Base-by-base conservation (phyloP, 306 rosid species). In the Sicyos edulis region DNA sequence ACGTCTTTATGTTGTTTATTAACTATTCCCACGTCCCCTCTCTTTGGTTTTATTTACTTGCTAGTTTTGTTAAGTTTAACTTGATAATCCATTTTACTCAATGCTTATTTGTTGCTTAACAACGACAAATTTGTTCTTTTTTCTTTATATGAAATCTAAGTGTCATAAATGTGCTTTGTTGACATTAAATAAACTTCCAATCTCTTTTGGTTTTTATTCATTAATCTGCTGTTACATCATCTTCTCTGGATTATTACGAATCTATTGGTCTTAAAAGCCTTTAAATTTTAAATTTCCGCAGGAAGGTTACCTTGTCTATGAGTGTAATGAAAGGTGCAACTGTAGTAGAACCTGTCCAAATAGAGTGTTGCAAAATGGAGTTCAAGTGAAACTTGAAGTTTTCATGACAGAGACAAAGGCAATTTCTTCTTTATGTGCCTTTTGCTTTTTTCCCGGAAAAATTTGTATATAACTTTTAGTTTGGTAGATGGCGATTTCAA, bases 261-360 rank as follows among this genome's bases (percentile, higher is more conserved):
- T 0, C 24, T 64, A 10, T 40, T 17, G 16, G 52, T 42, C 52
- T 64, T 42, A 17, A n/a, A 17, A 24, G 20, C 40, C 52, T 8
- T 42, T 42, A 42, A 8, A 42, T 8, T 42, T 42, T 42, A 42
- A 42, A 42, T 42, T 45, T 68, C 72, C 22, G 84, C 96, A 91
- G 97, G 99, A 91, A 83, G 99, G 99, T 61, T 95, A 95, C 88
- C 95, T 95, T 54, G 95, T 91, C 76, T 95, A 89, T 61, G 99
- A 95, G 80, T 95, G 99, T 83, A 95, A 87, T 82, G 81, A 79
- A 16, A 80, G 74, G 90, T 95, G 99, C 88, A 82, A 88, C 86
- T 95, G 99, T 83, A 78, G 79, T 72, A 85, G 78, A 78, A 74
- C 82, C 77, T 91, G 99, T 80, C 92, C 92, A 60, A 95, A 95